Evolutionary conservation across 176 grass and related monocot species (phyloP).

Genomic region (Zea luxurians): DNA sequence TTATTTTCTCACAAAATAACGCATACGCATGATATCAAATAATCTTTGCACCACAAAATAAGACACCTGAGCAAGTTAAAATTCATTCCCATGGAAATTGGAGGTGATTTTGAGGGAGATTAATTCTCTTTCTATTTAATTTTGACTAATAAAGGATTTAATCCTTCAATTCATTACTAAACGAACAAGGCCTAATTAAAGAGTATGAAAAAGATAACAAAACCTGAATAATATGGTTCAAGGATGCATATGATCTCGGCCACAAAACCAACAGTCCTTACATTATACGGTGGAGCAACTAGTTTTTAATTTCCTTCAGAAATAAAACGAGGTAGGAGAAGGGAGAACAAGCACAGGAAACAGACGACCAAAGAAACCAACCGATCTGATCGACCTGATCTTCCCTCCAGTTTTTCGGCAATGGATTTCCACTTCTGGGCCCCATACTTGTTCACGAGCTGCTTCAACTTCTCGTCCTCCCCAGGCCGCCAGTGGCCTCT

Average conservation of each 20-base stretch:
- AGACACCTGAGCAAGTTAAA: not conserved
- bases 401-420: constrained; percentile 84
- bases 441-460: constrained; percentile 79
- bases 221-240: not conserved
- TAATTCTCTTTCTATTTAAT: no score
- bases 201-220: not conserved
- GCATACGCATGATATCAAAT: not conserved
- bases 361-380: constrained; percentile 10
- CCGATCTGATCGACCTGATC: constrained; percentile 78
- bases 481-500: constrained; percentile 83
- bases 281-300: constrained; percentile 3
- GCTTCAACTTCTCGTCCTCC: constrained; percentile 78
- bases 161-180: no score
- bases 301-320: not conserved
- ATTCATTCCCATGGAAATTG: no score
- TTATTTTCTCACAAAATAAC: not conserved
- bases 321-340: constrained; percentile 18
- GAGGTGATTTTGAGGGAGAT: no score
- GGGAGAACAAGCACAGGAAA: constrained; percentile 11
- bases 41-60: constrained; percentile 4
- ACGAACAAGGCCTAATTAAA: no score
- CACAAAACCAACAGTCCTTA: not conserved
- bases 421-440: constrained; percentile 98
- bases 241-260: not conserved
- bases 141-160: no score